phyloP scores from a whole-genome alignment of 2,329 filamentous ascomycete species.

The Xylariales sp. region DNA sequence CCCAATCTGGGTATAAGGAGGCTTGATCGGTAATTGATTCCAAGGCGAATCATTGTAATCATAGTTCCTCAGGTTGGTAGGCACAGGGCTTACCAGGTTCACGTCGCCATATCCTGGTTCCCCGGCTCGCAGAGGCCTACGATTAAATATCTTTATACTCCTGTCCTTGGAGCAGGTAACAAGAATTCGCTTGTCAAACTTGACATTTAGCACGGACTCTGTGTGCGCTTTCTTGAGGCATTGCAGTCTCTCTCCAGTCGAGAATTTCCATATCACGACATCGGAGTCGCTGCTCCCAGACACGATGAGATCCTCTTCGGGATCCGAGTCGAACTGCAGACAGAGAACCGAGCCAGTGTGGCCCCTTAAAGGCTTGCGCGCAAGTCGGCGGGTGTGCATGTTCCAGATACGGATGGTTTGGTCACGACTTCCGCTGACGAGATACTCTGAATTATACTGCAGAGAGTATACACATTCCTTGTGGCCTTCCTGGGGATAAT shows the following conservation, averaged over 20 bases:
- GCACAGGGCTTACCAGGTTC: slow-evolving; percentile 46
- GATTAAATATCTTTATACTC: slow-evolving; percentile 94
- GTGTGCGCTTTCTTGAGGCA: slow-evolving; percentile 71
- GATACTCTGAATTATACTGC: slow-evolving; percentile 77
- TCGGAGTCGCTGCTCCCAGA: slow-evolving; percentile 91
- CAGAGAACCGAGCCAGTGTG: slow-evolving; percentile 88
- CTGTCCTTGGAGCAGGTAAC: slow-evolving; percentile 98
- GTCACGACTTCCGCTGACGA: slow-evolving; percentile 92
- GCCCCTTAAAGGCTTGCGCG: slow-evolving; percentile 66
- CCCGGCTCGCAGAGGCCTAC: slow-evolving; percentile 58
- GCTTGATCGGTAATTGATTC: slow-evolving; percentile 47
- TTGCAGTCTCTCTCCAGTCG: slow-evolving; percentile 78
- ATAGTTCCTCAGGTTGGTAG: slow-evolving; percentile 47
- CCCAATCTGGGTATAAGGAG: slow-evolving; percentile 73
- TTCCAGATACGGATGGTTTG: slow-evolving; percentile 87
- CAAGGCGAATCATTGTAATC: slow-evolving; percentile 42
- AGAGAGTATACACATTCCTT: slow-evolving; percentile 92
- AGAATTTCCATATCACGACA: slow-evolving; percentile 90
- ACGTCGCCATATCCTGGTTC: slow-evolving; percentile 50
- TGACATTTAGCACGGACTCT: slow-evolving; percentile 89
- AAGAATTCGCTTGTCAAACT: slow-evolving; percentile 85
- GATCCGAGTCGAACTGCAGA: slow-evolving; percentile 86
- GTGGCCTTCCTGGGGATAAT: slow-evolving; percentile 76
- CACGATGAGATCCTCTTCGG: slow-evolving; percentile 86
- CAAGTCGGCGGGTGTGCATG: slow-evolving; percentile 73